phyloP scores from a whole-genome alignment of 2,329 filamentous ascomycete genomes.

The Fusarium piperis region DNA sequence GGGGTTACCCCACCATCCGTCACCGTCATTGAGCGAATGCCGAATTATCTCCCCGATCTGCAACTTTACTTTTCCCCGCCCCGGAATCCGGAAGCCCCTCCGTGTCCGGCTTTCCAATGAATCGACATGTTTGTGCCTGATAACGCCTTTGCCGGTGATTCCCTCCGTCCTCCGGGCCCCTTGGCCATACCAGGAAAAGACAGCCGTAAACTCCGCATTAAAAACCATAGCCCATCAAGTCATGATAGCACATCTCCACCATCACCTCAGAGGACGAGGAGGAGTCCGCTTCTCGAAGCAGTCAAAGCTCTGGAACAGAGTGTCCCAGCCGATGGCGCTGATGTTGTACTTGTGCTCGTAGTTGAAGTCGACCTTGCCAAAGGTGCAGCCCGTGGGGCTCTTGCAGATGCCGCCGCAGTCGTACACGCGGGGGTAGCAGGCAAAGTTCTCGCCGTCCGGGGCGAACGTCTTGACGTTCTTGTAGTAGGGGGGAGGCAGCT shows the following conservation, averaged over 20 bases:
- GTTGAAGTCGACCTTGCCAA: conserved; percentile 57
- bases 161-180: conserved; percentile 5
- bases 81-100: conserved; percentile 25
- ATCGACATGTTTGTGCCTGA: no score
- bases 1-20: conserved; percentile 35
- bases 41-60: conserved; percentile 36
- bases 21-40: conserved; percentile 34
- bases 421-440: conserved; percentile 56
- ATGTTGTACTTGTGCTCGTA: conserved; percentile 60
- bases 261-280: no score
- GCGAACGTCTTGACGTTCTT: conserved; percentile 60
- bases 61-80: conserved; percentile 15
- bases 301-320: conserved; percentile 49
- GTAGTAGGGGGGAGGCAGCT: conserved; percentile 54
- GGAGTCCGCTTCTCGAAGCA: conserved; percentile 38
- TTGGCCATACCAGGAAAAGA: neutral
- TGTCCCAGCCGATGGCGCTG: conserved; percentile 56
- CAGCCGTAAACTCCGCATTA: neutral
- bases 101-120: conserved; percentile 13
- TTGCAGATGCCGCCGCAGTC: conserved; percentile 57
- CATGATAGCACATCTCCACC: no score
- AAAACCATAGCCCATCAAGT: neutral
- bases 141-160: neutral
- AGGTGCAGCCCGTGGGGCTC: conserved; percentile 63
- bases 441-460: conserved; percentile 59